Evolutionary conservation across 2,329 filamentous ascomycete species (phyloP), one percentile per base, ranked within the genome.

Genomic region (Colletotrichum echinochloae): DNA sequence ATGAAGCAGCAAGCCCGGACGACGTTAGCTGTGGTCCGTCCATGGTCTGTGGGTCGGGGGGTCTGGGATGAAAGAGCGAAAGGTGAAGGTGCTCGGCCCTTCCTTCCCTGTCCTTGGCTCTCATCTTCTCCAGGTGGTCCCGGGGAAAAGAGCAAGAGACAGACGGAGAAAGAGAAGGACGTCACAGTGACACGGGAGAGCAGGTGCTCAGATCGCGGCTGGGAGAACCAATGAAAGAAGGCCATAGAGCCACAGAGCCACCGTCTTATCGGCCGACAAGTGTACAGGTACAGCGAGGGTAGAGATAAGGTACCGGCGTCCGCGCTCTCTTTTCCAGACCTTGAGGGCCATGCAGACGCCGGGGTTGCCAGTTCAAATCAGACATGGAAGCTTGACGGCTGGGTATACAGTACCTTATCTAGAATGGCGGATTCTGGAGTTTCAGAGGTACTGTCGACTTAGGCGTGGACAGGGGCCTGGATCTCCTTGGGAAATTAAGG

Each of bases 401-500:
- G 52, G 9, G 69, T 71, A 55, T 3, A 8, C 1, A 8, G 9
- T 14, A 71, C 69, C 30, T 33, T 33, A 5, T 33, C 39, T 2
- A 3, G 5, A 30, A 5, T 2, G 8, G 0, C 3, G 35, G 2
- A 4, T 20, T 11, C 1, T n/a, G 28, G 3, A 8, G 6, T 11
- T 1, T 20, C 18, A 1, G 7, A 20, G 14, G 52, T 70, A 65
- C 39, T 14, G 1, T 33, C 5, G 1, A 63, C 65, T 26, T 39
- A 6, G 6, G 5, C n/a, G 18, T 16, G 2, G 33, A n/a, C 68
- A 63, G 60, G 65, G 66, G 39, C 60, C 49, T 65, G 39, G 60
- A 60, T 65, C 54, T 56, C 37, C n/a, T 16, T 44, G 69, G 69
- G 69, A 71, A 71, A 71, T 71, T 71, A 71, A 70, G 69, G 69